Evolutionary conservation across 2,329 filamentous ascomycete species (phyloP), one percentile per base, ranked within the genome.

Genomic region (Blastomyces emzantsi): DNA sequence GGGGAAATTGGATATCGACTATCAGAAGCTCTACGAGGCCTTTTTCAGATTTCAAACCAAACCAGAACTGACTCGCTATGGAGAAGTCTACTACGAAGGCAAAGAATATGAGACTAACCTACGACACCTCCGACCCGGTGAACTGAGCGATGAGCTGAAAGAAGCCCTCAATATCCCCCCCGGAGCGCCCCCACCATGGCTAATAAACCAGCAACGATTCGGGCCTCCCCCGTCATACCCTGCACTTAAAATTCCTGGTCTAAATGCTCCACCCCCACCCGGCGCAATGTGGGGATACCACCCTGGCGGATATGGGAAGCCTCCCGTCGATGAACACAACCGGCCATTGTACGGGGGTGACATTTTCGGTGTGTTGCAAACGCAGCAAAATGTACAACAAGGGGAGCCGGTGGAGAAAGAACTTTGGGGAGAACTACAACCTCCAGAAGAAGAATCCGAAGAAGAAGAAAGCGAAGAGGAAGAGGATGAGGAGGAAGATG

Each of bases 41-140:
- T 99, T 99, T 81, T 99, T 99, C 81, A 86, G 92, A 65, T 95
- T 96, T 74, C 94, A 99, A 78, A 96, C 91, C 51, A 99, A 99
- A 77, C 94, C 94, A 0, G 87, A 92, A 69, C 80, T 99, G 67
- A 97, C 94, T 41, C 85, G 92, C 54, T 99, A 96, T 70, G 94
- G 94, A 51, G 94, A 99, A 76, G 92, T 99, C n/a, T 99, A 99
- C 77, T 97, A 97, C 75, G 94, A 99, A 77, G 94, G 94, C 73
- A 99, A 99, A 76, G 94, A 99, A 74, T 94, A 90, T 73, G 94
- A 99, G 77, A 96, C 94, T 0, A 96, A 97, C 74, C 84, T 96
- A 67, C 88, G 90, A 70, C 90, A 97, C 77, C 85, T 97, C 65
- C 87, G 92, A 67, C 90, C 94, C 0, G 94, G 94, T 45, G 92